These are phyloP conservation scores for Begonia loranthoides DNA, from an alignment of 306 rosid genomes.

Conservation along the genomic window DNA sequence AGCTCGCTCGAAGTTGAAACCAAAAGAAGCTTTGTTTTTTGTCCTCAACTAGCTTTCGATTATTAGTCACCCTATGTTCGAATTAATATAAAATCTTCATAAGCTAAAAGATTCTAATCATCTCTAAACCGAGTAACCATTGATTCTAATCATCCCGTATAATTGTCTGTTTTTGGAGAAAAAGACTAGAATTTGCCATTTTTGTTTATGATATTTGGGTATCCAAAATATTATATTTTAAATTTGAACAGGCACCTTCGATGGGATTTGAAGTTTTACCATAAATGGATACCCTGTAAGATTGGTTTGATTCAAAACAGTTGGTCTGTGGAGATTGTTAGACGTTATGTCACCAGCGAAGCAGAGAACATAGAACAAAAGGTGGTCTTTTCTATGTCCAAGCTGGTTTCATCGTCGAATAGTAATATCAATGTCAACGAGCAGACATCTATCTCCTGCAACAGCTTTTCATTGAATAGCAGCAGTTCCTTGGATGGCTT, in stretches of 20 bases:
- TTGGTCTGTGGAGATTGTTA: conserved; percentile 29
- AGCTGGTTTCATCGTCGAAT: conserved; percentile 26
- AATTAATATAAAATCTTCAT: no score
- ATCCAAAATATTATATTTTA: no score
- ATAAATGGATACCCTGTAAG: conserved; percentile 51
- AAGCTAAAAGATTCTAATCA: no score
- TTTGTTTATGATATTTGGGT: no score
- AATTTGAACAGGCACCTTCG: conserved; percentile 37
- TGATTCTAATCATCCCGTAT: no score
- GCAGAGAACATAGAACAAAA: conserved; percentile 23
- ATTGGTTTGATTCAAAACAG: conserved; percentile 44
- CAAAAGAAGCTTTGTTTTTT: no score
- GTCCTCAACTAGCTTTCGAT: no score
- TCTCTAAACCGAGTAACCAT: no score
- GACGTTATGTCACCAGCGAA: conserved; percentile 17
- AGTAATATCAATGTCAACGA: conserved; percentile 1
- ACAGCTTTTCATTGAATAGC: conserved; percentile 15
- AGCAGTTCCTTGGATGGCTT: conserved; percentile 21
- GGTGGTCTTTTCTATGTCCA: conserved; percentile 31
- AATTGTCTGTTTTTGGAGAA: no score
- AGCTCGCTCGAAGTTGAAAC: no score
- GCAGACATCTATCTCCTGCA: conserved; percentile 18
- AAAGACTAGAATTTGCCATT: no score
- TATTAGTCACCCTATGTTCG: no score
- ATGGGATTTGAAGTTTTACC: conserved; percentile 41